Evolutionary conservation across 768 basidiomycete genomes (phyloP).

Genomic region (Strobilomyces dryophilus): DNA sequence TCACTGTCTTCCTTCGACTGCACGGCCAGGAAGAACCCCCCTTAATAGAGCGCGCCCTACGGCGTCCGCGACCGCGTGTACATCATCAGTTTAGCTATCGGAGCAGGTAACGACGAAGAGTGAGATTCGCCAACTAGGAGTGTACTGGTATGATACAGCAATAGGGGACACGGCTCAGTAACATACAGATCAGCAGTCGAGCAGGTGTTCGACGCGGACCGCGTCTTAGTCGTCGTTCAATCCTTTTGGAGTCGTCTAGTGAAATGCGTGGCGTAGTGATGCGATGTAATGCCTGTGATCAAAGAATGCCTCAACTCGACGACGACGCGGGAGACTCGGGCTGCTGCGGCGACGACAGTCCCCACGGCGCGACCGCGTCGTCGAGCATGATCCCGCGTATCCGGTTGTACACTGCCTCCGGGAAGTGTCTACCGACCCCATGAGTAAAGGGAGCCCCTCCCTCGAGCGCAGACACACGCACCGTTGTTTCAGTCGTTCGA

Average conservation of each 20-base stretch:
- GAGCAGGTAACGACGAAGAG: too few species aligned
- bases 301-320: background rate
- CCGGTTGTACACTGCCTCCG: conserved; percentile 72
- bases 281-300: too few species aligned
- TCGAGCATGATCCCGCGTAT: conserved; percentile 81
- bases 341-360: conserved; percentile 17
- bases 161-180: background rate
- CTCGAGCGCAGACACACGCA: conserved; percentile 22
- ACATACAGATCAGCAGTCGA: background rate
- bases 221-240: too few species aligned
- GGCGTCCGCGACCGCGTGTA: too few species aligned
- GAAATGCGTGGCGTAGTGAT: background rate
- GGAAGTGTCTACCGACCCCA: conserved; percentile 47
- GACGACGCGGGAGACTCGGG: conserved; percentile 1
- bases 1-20: too few species aligned
- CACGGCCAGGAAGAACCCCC: too few species aligned
- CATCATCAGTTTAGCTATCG: too few species aligned
- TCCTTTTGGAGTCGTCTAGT: too few species aligned
- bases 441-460: background rate
- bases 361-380: conserved; percentile 51
- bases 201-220: too few species aligned
- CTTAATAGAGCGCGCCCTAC: too few species aligned
- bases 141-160: conserved; percentile 9
- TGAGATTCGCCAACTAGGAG: too few species aligned
- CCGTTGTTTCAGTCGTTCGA: conserved; percentile 72